Base-by-base conservation (phyloP, 305 asterid species). In the Fraxinus sp. region DNA sequence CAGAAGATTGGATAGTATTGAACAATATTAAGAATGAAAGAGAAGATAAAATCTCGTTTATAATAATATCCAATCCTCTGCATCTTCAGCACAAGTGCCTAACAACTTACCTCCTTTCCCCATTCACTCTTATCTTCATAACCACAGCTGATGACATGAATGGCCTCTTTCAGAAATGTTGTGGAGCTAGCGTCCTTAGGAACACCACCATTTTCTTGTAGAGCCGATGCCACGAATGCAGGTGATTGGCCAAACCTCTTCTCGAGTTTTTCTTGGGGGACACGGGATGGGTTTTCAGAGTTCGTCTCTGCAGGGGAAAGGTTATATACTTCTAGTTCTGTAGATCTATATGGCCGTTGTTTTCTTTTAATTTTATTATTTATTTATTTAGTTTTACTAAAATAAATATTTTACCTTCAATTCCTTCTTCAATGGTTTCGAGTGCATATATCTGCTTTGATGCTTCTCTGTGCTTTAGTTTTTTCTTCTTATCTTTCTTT, bases 81-180 rank as follows among this genome's bases (percentile, higher is more conserved):
- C 52, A 43, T 43, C 52, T 43, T 43, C 16, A 43, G 52, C 52
- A 10, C 16, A 43, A 2, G 52, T 43, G 52, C 52, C 52, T 2
- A 43, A 43, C 52, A 43, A 41, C 52, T 68, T 88, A 93, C 98
- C 91, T 95, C 98, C 85, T 91, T 93, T 85, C 98, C 98, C 98
- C 98, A 95, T 83, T 95, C 98, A 2, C 98, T 89, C 86, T 95
- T 95, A 85, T 93, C 97, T 91, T 95, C 98, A 24, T 93, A 95
- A n/a, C 96, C 97, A n/a, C 98, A 95, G 91, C 96, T 88, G 85
- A 95, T 95, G 20, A 93, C 98, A 90, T 95, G 98, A 84, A 93
- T 86, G 55, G 98, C 92, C 89, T 95, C 98, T 71, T 92, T 87
- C 71, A 93, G 81, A 36, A 88, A 92, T 39, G 89, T 80, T 10